These are phyloP conservation scores for Cyclocybe cylindracea DNA, from an alignment of 768 basidiomycete species.

Conservation along the genomic window DNA sequence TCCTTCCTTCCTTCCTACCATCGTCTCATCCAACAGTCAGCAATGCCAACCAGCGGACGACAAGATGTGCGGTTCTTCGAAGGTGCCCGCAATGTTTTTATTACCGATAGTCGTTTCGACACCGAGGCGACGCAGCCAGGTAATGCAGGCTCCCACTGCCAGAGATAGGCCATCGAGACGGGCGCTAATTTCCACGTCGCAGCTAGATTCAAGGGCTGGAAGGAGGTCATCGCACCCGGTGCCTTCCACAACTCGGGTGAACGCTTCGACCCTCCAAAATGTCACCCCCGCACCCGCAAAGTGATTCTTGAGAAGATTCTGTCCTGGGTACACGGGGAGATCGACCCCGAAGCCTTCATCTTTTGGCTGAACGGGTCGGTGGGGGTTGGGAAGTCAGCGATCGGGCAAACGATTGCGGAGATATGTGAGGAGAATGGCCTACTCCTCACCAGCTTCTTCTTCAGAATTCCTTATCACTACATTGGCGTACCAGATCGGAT, in stretches of 20 bases:
- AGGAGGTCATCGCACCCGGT: not conserved
- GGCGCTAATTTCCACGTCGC: too few relatives aligned
- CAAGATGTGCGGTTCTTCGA: too few relatives aligned
- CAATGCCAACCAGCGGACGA: too few relatives aligned
- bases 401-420: slow-evolving; percentile 12
- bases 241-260: slow-evolving; percentile 1
- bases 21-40: too few relatives aligned
- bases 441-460: slow-evolving; percentile 8
- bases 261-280: not conserved
- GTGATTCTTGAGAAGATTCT: not conserved
- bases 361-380: slow-evolving; percentile 10
- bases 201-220: too few relatives aligned
- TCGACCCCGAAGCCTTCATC: not conserved
- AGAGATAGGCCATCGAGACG: too few relatives aligned
- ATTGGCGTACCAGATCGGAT: slow-evolving; percentile 1
- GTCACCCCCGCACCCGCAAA: slow-evolving; percentile 7
- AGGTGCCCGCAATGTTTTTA: too few relatives aligned
- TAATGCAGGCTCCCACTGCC: too few relatives aligned
- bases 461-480: slow-evolving; percentile 6
- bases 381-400: slow-evolving; percentile 16
- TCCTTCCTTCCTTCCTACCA: too few relatives aligned
- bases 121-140: too few relatives aligned
- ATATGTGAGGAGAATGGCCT: not conserved
- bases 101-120: too few relatives aligned
- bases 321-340: not conserved